These are phyloP conservation scores for Kernera saxatilis DNA, from an alignment of 345 rosid genomes.

Conservation along the genomic window DNA sequence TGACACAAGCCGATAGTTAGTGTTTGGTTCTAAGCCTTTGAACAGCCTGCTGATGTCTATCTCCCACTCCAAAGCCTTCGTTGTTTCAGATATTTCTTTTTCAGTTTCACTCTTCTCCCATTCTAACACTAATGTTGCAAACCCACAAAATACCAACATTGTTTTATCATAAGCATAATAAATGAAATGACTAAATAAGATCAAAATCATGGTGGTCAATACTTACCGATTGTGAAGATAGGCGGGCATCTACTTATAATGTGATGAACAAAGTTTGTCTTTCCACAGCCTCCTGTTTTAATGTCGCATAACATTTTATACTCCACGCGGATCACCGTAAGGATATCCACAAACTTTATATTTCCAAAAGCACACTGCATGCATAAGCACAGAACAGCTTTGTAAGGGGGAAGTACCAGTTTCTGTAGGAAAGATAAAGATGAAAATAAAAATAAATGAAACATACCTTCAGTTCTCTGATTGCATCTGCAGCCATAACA, in stretches of 20 bases:
- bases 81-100: background rate
- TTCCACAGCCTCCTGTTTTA: background rate
- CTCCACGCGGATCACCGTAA: background rate
- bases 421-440: background rate
- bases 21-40: background rate
- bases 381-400: background rate
- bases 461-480: conserved; percentile 23
- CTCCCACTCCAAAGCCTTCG: conserved; percentile 5
- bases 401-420: background rate
- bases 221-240: background rate
- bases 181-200: background rate
- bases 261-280: background rate
- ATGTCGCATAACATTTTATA: background rate
- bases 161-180: too few species aligned
- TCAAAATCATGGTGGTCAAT: background rate
- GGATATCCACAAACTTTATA: background rate
- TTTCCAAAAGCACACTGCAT: background rate
- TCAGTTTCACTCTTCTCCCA: background rate
- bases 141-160: background rate
- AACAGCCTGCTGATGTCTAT: background rate
- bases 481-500: conserved; percentile 9
- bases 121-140: background rate
- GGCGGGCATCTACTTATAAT: background rate
- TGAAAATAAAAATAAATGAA: background rate
- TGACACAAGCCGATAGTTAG: background rate